Conservation (phyloP, 805 yeast species). For the Lipomyces orientalis region DNA sequence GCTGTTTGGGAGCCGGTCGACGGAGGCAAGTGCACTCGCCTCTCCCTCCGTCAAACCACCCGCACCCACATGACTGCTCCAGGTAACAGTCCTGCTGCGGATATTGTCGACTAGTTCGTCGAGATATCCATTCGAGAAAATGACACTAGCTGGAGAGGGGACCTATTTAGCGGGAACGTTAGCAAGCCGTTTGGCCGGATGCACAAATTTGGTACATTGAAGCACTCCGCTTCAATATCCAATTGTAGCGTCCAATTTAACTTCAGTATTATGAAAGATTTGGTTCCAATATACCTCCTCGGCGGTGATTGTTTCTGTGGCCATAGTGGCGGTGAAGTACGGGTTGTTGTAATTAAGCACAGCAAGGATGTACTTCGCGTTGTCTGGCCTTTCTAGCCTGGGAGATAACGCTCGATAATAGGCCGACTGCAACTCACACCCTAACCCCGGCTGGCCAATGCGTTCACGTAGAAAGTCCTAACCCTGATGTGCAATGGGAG, state of each 20-base stretch:
- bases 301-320: slow-evolving; percentile 21
- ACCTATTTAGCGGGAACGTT: slow-evolving; percentile 21
- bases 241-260: background rate
- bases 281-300: slow-evolving; percentile 14
- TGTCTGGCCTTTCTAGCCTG: background rate
- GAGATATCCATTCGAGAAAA: slow-evolving; percentile 68
- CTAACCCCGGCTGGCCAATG: slow-evolving; percentile 10
- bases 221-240: background rate
- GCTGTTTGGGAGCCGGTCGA: slow-evolving; percentile 50
- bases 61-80: slow-evolving; percentile 88
- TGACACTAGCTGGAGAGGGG: slow-evolving; percentile 42
- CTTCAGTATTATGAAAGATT: background rate
- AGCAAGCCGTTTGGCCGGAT: background rate
- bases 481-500: background rate
- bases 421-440: slow-evolving; percentile 6
- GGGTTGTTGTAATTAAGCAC: background rate
- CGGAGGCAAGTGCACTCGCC: slow-evolving; percentile 62
- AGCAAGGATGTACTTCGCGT: background rate
- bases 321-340: slow-evolving; percentile 14
- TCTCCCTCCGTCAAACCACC: slow-evolving; percentile 69
- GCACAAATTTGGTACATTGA: background rate
- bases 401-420: slow-evolving; percentile 24
- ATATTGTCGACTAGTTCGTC: slow-evolving; percentile 57
- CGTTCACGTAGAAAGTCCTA: background rate
- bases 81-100: slow-evolving; percentile 81